Percentiles rank a stretch among this genome's conserved stretches.
phyloP scores from a whole-genome alignment of 768 basidiomycete genomes.

The Amylocystis lapponica region DNA sequence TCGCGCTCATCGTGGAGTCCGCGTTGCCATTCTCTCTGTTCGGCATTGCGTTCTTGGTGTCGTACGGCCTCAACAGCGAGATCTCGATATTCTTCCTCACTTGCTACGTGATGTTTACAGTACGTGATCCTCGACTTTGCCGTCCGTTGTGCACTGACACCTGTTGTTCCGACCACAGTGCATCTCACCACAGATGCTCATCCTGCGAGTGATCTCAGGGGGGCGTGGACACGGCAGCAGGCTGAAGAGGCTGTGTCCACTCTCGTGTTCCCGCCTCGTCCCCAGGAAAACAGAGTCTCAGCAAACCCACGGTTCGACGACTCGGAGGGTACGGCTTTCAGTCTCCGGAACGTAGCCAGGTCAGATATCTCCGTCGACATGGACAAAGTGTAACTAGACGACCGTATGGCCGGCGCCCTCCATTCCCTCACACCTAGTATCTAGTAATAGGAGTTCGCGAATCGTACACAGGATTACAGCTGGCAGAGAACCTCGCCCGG shows the following conservation, averaged over 20 bases:
- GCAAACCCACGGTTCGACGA: neutral
- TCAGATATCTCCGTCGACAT: neutral
- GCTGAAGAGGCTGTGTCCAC: neutral
- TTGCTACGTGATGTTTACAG: slow-evolving; percentile 7
- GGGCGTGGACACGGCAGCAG: slow-evolving; percentile 4
- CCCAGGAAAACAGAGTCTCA: neutral
- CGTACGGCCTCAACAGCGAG: slow-evolving; percentile 5
- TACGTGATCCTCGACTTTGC: neutral
- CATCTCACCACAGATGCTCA: slow-evolving; percentile 8
- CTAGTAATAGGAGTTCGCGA: no score
- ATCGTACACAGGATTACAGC: no score
- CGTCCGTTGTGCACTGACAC: neutral
- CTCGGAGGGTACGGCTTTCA: slow-evolving; percentile 1
- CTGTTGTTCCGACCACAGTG: slow-evolving; percentile 1
- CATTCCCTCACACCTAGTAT: neutral
- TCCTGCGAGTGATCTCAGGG: slow-evolving; percentile 6
- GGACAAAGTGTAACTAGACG: slow-evolving; percentile 1
- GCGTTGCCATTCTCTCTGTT: slow-evolving; percentile 7
- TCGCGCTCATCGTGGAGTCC: slow-evolving; percentile 8
- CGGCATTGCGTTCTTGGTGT: slow-evolving; percentile 4
- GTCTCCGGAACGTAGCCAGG: slow-evolving; percentile 3
- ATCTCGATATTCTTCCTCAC: slow-evolving; percentile 3
- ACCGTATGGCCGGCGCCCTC: neutral
- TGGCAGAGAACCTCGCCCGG: no score
- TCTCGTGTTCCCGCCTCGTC: neutral